Percentiles rank a stretch among this genome's conserved stretches.
Evolutionary conservation across 768 basidiomycete species (phyloP).

Genomic region (Lentinula edodes): DNA sequence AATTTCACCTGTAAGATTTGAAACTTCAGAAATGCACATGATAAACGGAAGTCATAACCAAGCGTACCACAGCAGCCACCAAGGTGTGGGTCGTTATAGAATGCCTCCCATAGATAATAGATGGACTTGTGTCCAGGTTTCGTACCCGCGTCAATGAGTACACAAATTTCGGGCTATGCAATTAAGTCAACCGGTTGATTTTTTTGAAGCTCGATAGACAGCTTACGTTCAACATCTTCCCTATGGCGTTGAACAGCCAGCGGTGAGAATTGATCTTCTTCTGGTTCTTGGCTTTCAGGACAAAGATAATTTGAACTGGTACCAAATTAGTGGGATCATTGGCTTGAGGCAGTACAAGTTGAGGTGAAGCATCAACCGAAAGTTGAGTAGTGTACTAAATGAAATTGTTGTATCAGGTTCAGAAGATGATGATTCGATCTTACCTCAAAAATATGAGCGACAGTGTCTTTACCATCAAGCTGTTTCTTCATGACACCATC

Average conservation of each 20-base stretch:
- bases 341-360: slow-evolving; percentile 83
- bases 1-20: slow-evolving; percentile 49
- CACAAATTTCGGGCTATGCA: slow-evolving; percentile 79
- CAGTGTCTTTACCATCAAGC: slow-evolving; percentile 81
- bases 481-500: slow-evolving; percentile 95
- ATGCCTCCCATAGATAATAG: slow-evolving; percentile 92
- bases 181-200: neutral
- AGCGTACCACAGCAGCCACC: slow-evolving; percentile 78
- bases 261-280: slow-evolving; percentile 96
- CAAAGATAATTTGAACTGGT: slow-evolving; percentile 87
- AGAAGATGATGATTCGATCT: slow-evolving; percentile 10
- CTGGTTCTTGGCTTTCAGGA: slow-evolving; percentile 90
- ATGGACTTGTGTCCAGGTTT: slow-evolving; percentile 96
- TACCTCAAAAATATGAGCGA: slow-evolving; percentile 95
- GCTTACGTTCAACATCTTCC: slow-evolving; percentile 66
- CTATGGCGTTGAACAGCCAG: slow-evolving; percentile 95
- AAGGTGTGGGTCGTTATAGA: slow-evolving; percentile 72
- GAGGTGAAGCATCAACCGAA: slow-evolving; percentile 86
- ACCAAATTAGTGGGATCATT: slow-evolving; percentile 91
- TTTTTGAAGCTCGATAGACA: neutral
- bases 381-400: slow-evolving; percentile 92
- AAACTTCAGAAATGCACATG: neutral
- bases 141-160: slow-evolving; percentile 92
- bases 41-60: neutral
- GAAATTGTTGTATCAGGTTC: neutral